Conservation (phyloP, 345 rosid genomes). For the Aurinia saxatilis region DNA sequence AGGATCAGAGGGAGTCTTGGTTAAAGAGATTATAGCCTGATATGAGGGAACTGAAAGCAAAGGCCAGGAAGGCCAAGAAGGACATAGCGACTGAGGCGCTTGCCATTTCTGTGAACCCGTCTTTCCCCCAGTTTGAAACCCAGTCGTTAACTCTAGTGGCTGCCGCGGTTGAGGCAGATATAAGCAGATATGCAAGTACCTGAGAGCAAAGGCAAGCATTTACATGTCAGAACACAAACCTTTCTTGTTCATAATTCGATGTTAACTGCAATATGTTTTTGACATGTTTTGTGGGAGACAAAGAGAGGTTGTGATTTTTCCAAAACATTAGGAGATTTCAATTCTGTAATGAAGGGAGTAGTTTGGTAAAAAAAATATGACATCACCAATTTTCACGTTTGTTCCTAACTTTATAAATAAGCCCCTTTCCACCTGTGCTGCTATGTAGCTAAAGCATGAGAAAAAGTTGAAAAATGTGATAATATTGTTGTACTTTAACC, state of each 20-base stretch:
- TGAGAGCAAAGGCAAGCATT: slow-evolving; percentile 18
- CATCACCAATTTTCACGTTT: no score
- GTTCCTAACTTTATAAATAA: not conserved
- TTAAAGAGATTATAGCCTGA: slow-evolving; percentile 64
- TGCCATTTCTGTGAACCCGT: slow-evolving; percentile 88
- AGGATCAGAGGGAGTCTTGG: slow-evolving; percentile 34
- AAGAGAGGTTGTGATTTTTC: not conserved
- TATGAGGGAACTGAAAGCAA: slow-evolving; percentile 66
- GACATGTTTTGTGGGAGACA: not conserved
- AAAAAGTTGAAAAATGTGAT: not conserved
- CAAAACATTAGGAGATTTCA: not conserved
- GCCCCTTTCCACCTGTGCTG: not conserved
- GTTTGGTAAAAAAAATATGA: not conserved
- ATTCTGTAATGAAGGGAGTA: not conserved
- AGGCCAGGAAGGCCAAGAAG: slow-evolving; percentile 74
- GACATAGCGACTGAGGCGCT: slow-evolving; percentile 87
- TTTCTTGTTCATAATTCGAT: not conserved
- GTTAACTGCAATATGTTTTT: not conserved
- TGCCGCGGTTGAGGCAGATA: slow-evolving; percentile 83
- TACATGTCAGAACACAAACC: not conserved
- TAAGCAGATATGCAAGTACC: slow-evolving; percentile 80
- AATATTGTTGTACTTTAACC: not conserved
- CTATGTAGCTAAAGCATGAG: not conserved
- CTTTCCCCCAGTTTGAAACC: slow-evolving; percentile 98
- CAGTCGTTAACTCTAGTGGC: slow-evolving; percentile 87